Conservation (phyloP, 768 basidiomycete species). For the Boletus rex-veris region DNA sequence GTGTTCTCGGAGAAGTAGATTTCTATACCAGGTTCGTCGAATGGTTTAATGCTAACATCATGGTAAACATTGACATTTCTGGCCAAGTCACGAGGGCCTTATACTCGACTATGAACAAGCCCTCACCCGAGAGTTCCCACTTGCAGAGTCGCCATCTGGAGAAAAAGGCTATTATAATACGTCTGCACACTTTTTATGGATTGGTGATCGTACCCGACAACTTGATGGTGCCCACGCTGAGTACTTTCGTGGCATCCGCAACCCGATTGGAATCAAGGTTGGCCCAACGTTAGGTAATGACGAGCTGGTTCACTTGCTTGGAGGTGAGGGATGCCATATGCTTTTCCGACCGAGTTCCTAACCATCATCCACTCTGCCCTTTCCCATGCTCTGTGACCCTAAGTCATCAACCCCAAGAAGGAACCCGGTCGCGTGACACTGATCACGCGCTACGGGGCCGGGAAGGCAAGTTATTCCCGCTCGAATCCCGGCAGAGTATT, state of each 20-base stretch:
- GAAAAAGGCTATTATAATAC: conserved; percentile 73
- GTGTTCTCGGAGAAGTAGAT: conserved; percentile 83
- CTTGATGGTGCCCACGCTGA: conserved; percentile 92
- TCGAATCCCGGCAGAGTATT: neutral
- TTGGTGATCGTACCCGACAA: conserved; percentile 93
- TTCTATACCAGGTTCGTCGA: conserved; percentile 78
- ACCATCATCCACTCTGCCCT: neutral
- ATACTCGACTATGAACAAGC: conserved; percentile 93
- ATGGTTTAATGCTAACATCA: neutral
- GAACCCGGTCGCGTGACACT: conserved; percentile 82
- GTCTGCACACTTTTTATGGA: conserved; percentile 94
- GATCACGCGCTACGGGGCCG: conserved; percentile 91
- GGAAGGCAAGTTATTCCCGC: conserved; percentile 50
- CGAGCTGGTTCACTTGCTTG: conserved; percentile 73
- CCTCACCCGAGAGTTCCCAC: conserved; percentile 68
- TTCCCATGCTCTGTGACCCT: neutral
- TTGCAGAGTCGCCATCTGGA: conserved; percentile 28
- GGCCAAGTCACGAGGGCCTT: conserved; percentile 80
- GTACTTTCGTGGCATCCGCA: conserved; percentile 88
- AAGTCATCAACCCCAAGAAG: conserved; percentile 85
- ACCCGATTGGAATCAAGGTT: conserved; percentile 95
- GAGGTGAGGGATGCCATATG: conserved; percentile 48
- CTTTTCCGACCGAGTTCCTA: neutral
- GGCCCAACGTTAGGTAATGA: conserved; percentile 81
- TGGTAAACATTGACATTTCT: neutral